These are phyloP conservation scores for Fusarium chlamydosporum DNA, from an alignment of 2,329 filamentous ascomycete genomes.

Conservation along the genomic window DNA sequence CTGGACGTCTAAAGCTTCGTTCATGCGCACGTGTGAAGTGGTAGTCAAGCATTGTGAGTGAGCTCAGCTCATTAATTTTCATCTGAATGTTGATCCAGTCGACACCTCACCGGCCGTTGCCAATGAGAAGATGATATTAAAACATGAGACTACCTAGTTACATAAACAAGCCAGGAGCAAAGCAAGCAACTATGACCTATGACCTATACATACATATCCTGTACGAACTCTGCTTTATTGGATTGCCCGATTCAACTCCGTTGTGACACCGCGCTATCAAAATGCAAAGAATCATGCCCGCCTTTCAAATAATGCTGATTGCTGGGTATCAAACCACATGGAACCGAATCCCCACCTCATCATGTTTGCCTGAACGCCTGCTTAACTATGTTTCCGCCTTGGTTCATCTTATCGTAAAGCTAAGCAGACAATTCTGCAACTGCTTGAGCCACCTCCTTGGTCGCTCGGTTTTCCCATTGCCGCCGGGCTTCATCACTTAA, in stretches of 20 bases:
- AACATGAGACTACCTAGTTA: slow-evolving; percentile 41
- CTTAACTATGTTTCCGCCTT: slow-evolving; percentile 47
- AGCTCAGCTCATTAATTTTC: neutral
- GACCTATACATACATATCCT: slow-evolving; percentile 14
- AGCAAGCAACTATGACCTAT: slow-evolving; percentile 28
- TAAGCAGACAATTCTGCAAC: slow-evolving; percentile 70
- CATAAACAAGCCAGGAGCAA: slow-evolving; percentile 32
- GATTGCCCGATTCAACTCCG: slow-evolving; percentile 45
- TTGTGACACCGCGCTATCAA: slow-evolving; percentile 48
- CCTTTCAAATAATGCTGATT: slow-evolving; percentile 52
- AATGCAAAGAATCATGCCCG: slow-evolving; percentile 49
- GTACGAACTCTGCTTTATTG: slow-evolving; percentile 31
- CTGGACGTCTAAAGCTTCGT: neutral
- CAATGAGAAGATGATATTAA: slow-evolving; percentile 36
- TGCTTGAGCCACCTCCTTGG: slow-evolving; percentile 82
- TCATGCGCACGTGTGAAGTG: neutral
- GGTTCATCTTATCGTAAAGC: slow-evolving; percentile 56
- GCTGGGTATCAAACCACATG: slow-evolving; percentile 55
- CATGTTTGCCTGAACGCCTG: slow-evolving; percentile 52
- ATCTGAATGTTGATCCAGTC: neutral
- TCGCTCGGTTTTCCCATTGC: slow-evolving; percentile 82
- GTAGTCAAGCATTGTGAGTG: neutral
- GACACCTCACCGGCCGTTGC: slow-evolving; percentile 3
- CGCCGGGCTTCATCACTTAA: slow-evolving; percentile 76
- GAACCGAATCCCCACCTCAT: slow-evolving; percentile 30